Base-by-base conservation (phyloP, 73 alveolate genomes). In the Paramecium caudatum region DNA sequence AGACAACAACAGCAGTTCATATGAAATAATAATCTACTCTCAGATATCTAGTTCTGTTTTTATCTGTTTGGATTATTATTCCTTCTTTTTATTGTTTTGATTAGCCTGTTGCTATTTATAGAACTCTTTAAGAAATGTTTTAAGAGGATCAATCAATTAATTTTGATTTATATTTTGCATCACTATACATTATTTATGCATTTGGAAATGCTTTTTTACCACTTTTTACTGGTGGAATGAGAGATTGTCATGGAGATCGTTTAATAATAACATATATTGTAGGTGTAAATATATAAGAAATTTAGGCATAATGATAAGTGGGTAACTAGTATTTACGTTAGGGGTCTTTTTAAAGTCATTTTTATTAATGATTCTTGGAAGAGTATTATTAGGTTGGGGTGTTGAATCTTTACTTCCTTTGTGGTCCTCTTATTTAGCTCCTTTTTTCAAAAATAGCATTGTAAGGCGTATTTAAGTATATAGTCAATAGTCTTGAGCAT, bases 11-110 rank as follows among this genome's bases (percentile, higher is more conserved):
- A 27, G 80, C 46, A 55, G 30, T 55, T 9, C 80, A 55, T 55
- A 55, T 55, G 80, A 55, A 55, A 55, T 55, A 55, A 55, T 55
- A 55, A 55, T 55, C 80, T 6, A 23, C 30, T 23, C 5, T 55
- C 9, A 55, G 80, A 65, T 65, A 65, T 10, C 16, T 65, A 65
- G 49, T 65, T 65, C 21, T 65, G 16, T 65, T 65, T 36, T 36
- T 65, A n/a, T 65, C 83, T 0, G 19, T 65, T 43, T 65, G 83
- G 83, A 65, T 65, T 10, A 33, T 65, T 33, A 65, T 65, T 33
- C 83, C 83, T n/a, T 30, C 83, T n/a, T 65, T 65, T 65, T 74
- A 74, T 74, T 74, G 88, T 25, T 74, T 74, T 43, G 88, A 74
- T 34, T 23, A 41, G n/a, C 88, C 88, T 21, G 88, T 45, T 10